Evolutionary conservation across 1,284 basidiomycete species (phyloP).

Genomic region (Puccinia triticina): DNA sequence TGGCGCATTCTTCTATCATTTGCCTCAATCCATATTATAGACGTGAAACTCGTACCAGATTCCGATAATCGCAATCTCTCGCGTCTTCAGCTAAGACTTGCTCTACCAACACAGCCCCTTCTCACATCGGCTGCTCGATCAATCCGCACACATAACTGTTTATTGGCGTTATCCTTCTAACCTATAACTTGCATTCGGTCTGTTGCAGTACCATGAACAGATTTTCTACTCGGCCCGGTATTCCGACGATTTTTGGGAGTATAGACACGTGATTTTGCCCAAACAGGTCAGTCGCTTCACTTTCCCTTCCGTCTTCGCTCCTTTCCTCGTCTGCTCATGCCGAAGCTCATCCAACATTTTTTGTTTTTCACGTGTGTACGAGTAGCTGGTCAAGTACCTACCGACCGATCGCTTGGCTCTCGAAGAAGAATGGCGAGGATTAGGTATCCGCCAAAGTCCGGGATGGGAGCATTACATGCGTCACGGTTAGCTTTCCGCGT

Average conservation of each 20-base stretch:
- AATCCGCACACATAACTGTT: too few species aligned
- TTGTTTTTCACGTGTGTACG: constrained; percentile 7
- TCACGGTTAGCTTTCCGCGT: constrained; percentile 18
- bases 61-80: neutral
- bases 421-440: constrained; percentile 53
- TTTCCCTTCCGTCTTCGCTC: neutral
- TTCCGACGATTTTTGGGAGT: constrained; percentile 52
- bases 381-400: constrained; percentile 52
- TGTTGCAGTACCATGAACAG: constrained; percentile 48
- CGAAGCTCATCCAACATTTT: neutral
- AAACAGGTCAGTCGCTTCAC: constrained; percentile 45
- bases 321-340: neutral
- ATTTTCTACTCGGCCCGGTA: constrained; percentile 53
- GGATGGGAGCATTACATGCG: constrained; percentile 51
- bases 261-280: constrained; percentile 53
- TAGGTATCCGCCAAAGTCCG: constrained; percentile 52
- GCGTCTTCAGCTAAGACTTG: neutral
- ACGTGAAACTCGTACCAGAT: neutral
- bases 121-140: neutral
- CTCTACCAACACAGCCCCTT: neutral
- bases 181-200: neutral
- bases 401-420: constrained; percentile 51
- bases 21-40: neutral
- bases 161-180: neutral
- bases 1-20: neutral